These are phyloP conservation scores for Boletus rubroflammeus DNA, from an alignment of 768 basidiomycete species.

Conservation along the genomic window DNA sequence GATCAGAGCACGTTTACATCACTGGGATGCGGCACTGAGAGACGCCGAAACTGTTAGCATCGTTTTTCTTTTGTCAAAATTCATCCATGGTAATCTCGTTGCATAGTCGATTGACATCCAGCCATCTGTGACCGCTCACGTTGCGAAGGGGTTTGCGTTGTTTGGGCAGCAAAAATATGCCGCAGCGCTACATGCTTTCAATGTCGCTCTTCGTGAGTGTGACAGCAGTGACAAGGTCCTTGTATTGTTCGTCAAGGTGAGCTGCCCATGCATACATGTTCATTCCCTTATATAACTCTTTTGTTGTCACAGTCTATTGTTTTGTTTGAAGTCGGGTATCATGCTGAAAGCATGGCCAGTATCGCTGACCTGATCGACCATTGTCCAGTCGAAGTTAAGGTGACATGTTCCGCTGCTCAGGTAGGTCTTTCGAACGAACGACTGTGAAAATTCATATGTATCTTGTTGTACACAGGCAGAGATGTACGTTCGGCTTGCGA, in stretches of 20 bases:
- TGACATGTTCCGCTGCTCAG: neutral
- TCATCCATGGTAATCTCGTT: neutral
- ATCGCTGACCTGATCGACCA: neutral
- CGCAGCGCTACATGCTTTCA: neutral
- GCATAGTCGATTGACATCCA: slow-evolving; percentile 3
- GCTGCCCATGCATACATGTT: neutral
- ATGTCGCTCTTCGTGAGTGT: neutral
- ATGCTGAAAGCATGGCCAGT: slow-evolving; percentile 6
- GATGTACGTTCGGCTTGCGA: neutral
- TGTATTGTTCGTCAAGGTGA: neutral
- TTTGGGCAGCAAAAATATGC: slow-evolving; percentile 1
- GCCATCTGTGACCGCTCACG: neutral
- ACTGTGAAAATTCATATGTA: neutral
- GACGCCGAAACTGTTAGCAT: slow-evolving; percentile 4
- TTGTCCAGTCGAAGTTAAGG: neutral
- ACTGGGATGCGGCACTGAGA: slow-evolving; percentile 2
- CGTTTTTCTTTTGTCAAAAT: neutral
- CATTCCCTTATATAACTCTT: neutral
- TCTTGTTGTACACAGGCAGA: neutral
- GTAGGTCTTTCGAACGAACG: neutral
- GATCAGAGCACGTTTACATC: slow-evolving; percentile 2
- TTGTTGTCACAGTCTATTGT: neutral
- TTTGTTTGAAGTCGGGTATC: slow-evolving; percentile 1
- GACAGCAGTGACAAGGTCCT: neutral
- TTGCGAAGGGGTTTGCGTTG: slow-evolving; percentile 2